Conservation (phyloP, 176 grass and related monocot species). For the Oryza australiensis region DNA sequence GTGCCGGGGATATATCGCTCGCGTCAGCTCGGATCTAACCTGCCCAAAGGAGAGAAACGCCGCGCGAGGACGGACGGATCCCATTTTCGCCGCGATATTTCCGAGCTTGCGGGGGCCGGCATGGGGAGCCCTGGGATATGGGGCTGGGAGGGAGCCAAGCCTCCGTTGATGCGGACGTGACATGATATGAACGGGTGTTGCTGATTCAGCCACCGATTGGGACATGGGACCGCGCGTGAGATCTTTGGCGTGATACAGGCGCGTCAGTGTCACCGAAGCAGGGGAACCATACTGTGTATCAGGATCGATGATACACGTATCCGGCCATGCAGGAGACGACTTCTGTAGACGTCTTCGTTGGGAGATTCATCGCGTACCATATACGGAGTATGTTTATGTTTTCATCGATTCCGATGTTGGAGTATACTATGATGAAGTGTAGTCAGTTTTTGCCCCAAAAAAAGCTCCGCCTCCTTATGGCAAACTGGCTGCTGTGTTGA, state of each 20-base stretch:
- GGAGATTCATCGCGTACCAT: too few relatives aligned
- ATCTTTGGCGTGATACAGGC: slow-evolving; percentile 12
- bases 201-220: slow-evolving; percentile 7
- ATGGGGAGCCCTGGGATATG: background rate
- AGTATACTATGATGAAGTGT: too few relatives aligned
- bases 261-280: background rate
- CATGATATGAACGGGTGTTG: background rate
- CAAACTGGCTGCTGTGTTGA: too few relatives aligned
- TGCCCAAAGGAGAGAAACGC: slow-evolving; percentile 3
- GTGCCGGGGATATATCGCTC: background rate
- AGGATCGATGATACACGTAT: background rate
- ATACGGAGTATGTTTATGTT: too few relatives aligned
- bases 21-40: slow-evolving; percentile 27
- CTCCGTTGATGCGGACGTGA: background rate
- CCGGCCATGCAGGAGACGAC: background rate
- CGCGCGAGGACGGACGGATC: background rate
- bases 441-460: too few relatives aligned
- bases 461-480: too few relatives aligned
- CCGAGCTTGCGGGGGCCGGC: background rate
- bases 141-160: background rate
- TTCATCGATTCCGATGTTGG: too few relatives aligned
- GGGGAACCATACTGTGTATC: background rate
- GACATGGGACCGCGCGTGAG: background rate
- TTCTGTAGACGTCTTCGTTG: too few relatives aligned
- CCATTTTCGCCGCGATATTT: slow-evolving; percentile 17